Evolutionary conservation across 2,329 filamentous ascomycete genomes (phyloP).

Genomic region (Penicillium crustosum): DNA sequence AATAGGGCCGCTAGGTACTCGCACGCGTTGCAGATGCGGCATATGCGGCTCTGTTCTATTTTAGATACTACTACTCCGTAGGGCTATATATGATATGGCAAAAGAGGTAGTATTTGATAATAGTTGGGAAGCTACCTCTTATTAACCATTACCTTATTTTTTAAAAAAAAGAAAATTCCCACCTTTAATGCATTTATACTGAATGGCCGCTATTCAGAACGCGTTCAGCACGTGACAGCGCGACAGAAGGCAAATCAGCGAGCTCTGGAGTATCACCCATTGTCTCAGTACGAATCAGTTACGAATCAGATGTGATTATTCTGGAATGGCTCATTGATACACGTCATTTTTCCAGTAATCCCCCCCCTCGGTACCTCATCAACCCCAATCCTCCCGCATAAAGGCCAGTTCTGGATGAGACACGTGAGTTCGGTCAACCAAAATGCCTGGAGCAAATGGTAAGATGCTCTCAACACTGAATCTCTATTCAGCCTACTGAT

Average conservation of each 20-base stretch:
- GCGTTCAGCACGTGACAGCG: constrained; percentile 7
- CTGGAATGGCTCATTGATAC: not conserved
- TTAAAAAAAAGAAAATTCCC: no score
- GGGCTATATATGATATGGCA: not conserved
- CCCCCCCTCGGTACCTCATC: not conserved
- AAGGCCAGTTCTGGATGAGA: not conserved
- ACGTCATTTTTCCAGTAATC: not conserved
- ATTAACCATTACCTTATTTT: not conserved
- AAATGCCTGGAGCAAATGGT: constrained; percentile 33
- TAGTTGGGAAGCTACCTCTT: not conserved
- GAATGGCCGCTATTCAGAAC: not conserved
- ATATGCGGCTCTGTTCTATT: not conserved
- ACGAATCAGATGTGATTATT: not conserved
- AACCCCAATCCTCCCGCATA: not conserved
- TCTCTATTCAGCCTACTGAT: constrained; percentile 6
- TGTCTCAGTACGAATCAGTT: not conserved
- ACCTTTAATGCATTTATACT: no score
- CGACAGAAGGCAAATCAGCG: not conserved
- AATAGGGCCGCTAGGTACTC: not conserved
- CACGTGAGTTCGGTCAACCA: constrained; percentile 1
- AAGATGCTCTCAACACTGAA: constrained; percentile 4
- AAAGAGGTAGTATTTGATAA: not conserved
- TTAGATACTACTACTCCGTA: not conserved
- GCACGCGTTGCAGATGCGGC: not conserved
- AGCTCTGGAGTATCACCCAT: not conserved